A percentile compares a stretch with the other conserved stretches of the same genome.
Conservation (phyloP, 495 filamentous ascomycete species). For the Talaromyces nanjingensis region DNA sequence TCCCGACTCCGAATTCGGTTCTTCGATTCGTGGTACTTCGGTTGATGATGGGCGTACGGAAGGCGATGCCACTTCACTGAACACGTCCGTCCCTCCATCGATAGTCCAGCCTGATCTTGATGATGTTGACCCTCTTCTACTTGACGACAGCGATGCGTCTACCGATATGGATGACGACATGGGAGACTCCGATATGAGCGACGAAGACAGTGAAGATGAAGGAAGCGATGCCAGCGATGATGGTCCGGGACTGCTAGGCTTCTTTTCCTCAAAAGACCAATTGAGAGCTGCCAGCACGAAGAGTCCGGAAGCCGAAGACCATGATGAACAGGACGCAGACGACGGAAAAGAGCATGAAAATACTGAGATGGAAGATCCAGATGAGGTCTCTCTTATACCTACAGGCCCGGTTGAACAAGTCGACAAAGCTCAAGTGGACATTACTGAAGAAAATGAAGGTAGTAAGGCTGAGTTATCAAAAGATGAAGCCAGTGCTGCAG, state of each 20-base stretch:
- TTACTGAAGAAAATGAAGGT: not conserved
- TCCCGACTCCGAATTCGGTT: not conserved
- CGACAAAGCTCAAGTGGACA: not conserved
- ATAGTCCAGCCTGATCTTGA: slow-evolving; percentile 42
- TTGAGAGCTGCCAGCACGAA: slow-evolving; percentile 27
- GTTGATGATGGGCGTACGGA: slow-evolving; percentile 14
- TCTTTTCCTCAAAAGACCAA: slow-evolving; percentile 46
- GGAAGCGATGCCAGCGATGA: slow-evolving; percentile 43
- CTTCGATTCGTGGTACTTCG: not conserved
- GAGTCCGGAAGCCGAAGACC: slow-evolving; percentile 17
- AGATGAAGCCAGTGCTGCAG: not conserved
- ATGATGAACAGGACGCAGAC: slow-evolving; percentile 15
- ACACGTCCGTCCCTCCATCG: slow-evolving; percentile 19
- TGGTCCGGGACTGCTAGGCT: slow-evolving; percentile 57
- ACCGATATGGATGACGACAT: slow-evolving; percentile 86
- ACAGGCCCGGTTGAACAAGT: slow-evolving; percentile 25
- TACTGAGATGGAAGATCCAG: slow-evolving; percentile 29
- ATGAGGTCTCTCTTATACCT: slow-evolving; percentile 41
- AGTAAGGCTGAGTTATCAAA: not conserved
- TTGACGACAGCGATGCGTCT: slow-evolving; percentile 74
- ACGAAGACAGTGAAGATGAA: slow-evolving; percentile 43
- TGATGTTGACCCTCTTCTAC: slow-evolving; percentile 58
- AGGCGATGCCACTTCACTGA: slow-evolving; percentile 21
- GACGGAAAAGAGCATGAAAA: slow-evolving; percentile 16
- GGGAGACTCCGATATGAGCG: slow-evolving; percentile 54